Evolutionary conservation across 192 early-diverging fungal genomes (phyloP), one percentile per base, ranked within the genome.

Genomic region (Gamsiella multidivaricata): DNA sequence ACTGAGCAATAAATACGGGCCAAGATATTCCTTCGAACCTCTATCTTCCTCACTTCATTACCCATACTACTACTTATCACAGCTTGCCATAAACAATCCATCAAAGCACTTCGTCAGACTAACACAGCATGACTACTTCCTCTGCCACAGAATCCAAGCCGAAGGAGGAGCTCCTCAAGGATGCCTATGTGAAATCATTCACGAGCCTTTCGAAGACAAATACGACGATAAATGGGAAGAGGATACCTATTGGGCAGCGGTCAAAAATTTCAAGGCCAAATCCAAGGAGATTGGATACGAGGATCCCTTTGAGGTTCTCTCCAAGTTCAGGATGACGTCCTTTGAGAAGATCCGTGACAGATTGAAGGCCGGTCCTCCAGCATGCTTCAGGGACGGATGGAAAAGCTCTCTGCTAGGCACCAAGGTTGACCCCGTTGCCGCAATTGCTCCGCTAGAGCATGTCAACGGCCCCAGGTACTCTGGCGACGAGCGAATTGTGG

Each of bases 191-290:
- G 18, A n/a, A 4, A 52, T 59, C 20, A 25, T 78, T 31, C 11
- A 31, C 15, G 31, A 12, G 0, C 74, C 74, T 9, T 59, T 78
- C 15, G 29, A 34, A 5, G 54, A 64, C 2, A 69, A 59, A 33
- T 68, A 78, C 33, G 71, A 66, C 7, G 65, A 78, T 47, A 46
- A 55, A 9, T 78, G 74, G 74, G 65, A 69, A 10, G 74, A 78
- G 29, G 66, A 78, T 0, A 32, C 45, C 15, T 78, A 45, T 41
- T 69, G 54, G 74, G 61, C 60, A 5, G 74, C 74, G 0, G 74
- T 78, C 26, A 66, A 78, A 20, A 17, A 8, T 1, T 78, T 69
- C 54, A 78, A 78, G 54, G 36, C 33, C 34, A 50, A 64, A 25
- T 25, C 61, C 52, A 63, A 59, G 23, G 65, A 69, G 42, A 62